Conservation (phyloP, 495 filamentous ascomycete genomes). For the Penicillium lagena region DNA sequence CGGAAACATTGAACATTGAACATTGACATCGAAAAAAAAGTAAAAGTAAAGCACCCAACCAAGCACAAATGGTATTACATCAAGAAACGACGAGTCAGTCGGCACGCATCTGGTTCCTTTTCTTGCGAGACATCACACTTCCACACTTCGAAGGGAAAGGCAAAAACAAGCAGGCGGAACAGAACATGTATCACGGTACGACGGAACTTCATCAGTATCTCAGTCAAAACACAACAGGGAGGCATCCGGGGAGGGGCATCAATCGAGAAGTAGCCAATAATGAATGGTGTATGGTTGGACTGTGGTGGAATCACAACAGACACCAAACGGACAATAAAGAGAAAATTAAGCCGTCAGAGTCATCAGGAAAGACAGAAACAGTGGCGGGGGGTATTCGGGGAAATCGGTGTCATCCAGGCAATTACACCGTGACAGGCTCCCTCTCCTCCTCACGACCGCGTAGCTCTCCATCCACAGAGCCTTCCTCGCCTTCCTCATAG, state of each 20-base stretch:
- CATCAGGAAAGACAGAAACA: constrained; percentile 2
- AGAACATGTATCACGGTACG: too few relatives aligned
- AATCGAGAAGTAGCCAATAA: too few relatives aligned
- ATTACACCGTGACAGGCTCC: constrained; percentile 26
- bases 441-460: constrained; percentile 59
- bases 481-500: constrained; percentile 53
- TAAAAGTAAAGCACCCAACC: constrained; percentile 8
- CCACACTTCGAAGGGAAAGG: too few relatives aligned
- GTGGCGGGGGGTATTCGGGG: neutral
- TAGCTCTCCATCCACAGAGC: constrained; percentile 45
- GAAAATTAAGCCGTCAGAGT: constrained; percentile 13
- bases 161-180: too few relatives aligned
- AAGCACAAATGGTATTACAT: constrained; percentile 36
- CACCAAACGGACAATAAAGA: neutral
- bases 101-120: too few relatives aligned
- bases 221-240: too few relatives aligned
- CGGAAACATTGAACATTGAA: too few relatives aligned
- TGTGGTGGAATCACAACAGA: too few relatives aligned
- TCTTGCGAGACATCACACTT: too few relatives aligned
- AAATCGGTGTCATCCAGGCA: neutral
- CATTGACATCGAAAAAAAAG: neutral
- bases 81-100: constrained; percentile 11
- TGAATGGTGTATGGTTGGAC: too few relatives aligned
- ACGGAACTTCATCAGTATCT: too few relatives aligned
- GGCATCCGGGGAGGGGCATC: too few relatives aligned